Base-by-base conservation (phyloP, 768 basidiomycete genomes). In the Collybia nuda region DNA sequence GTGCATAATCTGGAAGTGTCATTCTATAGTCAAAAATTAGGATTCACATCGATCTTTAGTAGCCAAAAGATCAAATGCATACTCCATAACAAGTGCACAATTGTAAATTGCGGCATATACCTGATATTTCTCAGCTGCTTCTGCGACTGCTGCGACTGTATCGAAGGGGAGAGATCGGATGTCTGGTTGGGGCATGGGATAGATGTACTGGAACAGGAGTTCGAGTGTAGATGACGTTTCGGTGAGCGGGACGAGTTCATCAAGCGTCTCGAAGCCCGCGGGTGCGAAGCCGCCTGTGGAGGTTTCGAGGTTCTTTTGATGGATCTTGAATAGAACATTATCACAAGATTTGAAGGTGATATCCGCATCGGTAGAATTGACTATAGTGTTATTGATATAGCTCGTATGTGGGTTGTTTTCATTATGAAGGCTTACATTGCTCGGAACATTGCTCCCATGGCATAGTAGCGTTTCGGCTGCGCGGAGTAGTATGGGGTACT, bases 101-200 rank as follows among this genome's bases (percentile, higher is more conserved):
- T 18, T 45, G 26, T 45, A 32, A 28, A 45, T 45, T 57, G 2
- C 59, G 57, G 15, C 55, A 36, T 57, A 66, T 1, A 66, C 63
- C 42, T 66, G 58, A 35, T 64, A 68, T 47, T 68, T 67, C 50
- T 64, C 65, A 23, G 62, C 65, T 3, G 67, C 65, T 29, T 67
- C 62, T 7, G 67, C 66, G 17, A 69, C 44, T 3, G 49, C 40
- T 0, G 47, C 51, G 22, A 67, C 19, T 6, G 51, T 43, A 1
- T 44, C 48, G 22, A 65, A 63, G 6, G 48, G 45, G 18, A 59
- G 32, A 1, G 53, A 45, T 2, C 58, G 50, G 22, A 65, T 47
- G 12, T 58, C 56, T 0, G 62, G 67, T 9, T 63, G 57, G 9
- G 62, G 60, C 18, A 50, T 52, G 1, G 65, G 65, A 37, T 66